phyloP scores from a whole-genome alignment of 2,329 filamentous ascomycete genomes.

The Plenodomus lindquistii region DNA sequence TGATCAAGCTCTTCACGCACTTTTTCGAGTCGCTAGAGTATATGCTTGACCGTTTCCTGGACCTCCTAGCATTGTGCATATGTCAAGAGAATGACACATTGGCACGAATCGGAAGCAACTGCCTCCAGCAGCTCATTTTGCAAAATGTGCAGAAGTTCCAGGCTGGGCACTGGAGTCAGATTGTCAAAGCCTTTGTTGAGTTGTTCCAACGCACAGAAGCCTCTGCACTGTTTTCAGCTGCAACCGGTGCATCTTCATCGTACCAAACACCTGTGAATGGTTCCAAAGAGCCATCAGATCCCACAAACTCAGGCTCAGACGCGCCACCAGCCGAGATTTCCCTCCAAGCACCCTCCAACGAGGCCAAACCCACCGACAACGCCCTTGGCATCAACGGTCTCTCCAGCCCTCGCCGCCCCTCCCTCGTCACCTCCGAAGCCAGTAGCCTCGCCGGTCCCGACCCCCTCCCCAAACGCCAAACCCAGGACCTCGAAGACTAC shows the following conservation, averaged over 20 bases:
- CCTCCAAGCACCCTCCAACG: conserved; percentile 37
- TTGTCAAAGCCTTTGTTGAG: conserved; percentile 94
- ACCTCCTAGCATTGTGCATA: conserved; percentile 92
- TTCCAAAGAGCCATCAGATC: conserved; percentile 37
- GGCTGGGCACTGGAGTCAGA: conserved; percentile 85
- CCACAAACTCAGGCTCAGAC: conserved; percentile 49
- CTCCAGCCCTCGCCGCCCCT: conserved; percentile 29
- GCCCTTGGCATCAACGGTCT: conserved; percentile 52
- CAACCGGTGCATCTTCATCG: conserved; percentile 53
- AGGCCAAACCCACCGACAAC: conserved; percentile 36
- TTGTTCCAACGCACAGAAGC: conserved; percentile 94
- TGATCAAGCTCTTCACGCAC: conserved; percentile 98
- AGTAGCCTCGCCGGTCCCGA: conserved; percentile 22
- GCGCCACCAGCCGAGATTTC: conserved; percentile 39
- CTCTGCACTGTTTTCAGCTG: conserved; percentile 91
- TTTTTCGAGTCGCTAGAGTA: conserved; percentile 96
- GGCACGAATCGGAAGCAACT: conserved; percentile 96
- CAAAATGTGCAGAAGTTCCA: conserved; percentile 95
- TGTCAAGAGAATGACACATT: conserved; percentile 99
- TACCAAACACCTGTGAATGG: conserved; percentile 56
- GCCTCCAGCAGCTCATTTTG: conserved; percentile 91
- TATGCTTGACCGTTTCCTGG: conserved; percentile 97
- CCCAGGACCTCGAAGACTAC: conserved; percentile 77
- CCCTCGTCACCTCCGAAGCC: conserved; percentile 36
- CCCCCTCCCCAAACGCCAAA: conserved; percentile 41